Conservation (phyloP, 345 rosid species). For the Boechera stricta region DNA sequence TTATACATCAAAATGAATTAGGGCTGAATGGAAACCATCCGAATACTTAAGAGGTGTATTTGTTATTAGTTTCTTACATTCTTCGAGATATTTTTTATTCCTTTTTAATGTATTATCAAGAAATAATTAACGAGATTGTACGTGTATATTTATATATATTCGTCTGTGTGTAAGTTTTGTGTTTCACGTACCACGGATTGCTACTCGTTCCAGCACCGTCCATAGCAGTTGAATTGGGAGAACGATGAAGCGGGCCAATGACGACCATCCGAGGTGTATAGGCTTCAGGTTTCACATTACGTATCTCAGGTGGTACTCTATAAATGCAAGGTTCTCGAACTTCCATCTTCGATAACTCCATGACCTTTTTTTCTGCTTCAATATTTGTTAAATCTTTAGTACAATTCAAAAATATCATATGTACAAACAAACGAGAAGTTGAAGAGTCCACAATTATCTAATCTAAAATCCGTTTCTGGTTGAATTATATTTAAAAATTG, state of each 20-base stretch:
- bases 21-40: too few relatives aligned
- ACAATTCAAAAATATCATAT: neutral
- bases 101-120: too few relatives aligned
- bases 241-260: slow-evolving; percentile 23
- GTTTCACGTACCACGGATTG: neutral
- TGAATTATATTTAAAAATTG: too few relatives aligned
- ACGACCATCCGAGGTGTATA: slow-evolving; percentile 21
- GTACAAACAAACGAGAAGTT: neutral
- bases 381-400: neutral
- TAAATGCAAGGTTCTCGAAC: neutral
- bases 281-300: slow-evolving; percentile 24
- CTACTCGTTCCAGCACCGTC: neutral
- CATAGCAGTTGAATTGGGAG: neutral
- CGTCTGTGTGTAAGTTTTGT: too few relatives aligned
- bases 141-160: too few relatives aligned
- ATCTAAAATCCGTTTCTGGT: too few relatives aligned
- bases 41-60: too few relatives aligned
- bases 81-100: too few relatives aligned
- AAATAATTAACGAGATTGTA: too few relatives aligned
- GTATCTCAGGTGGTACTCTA: neutral
- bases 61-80: too few relatives aligned
- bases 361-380: neutral
- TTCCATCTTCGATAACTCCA: neutral
- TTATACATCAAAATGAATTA: too few relatives aligned
- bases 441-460: too few relatives aligned